These are phyloP conservation scores for Metschnikowia sp. DNA, from an alignment of 805 yeast genomes.

Conservation along the genomic window DNA sequence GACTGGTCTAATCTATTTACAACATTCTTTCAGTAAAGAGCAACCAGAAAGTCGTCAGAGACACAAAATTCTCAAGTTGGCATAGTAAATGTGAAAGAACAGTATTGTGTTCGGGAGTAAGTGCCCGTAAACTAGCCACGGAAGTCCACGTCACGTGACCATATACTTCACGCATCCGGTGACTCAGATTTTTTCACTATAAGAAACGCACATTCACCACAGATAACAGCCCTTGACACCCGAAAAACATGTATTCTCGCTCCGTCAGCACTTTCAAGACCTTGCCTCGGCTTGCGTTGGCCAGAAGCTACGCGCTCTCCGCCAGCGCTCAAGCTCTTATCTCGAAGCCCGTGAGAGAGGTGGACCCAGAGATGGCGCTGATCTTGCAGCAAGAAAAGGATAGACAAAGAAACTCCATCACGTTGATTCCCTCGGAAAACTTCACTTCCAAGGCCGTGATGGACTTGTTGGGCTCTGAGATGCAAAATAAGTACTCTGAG, in stretches of 20 bases:
- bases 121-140: too few relatives aligned
- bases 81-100: too few relatives aligned
- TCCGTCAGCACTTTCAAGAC: slow-evolving; percentile 26
- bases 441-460: slow-evolving; percentile 94
- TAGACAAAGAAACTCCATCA: slow-evolving; percentile 90
- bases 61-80: too few relatives aligned
- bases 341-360: slow-evolving; percentile 57
- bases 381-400: slow-evolving; percentile 73
- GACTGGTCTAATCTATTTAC: too few relatives aligned
- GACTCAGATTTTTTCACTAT: slow-evolving; percentile 6
- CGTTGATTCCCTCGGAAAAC: slow-evolving; percentile 92
- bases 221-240: too few relatives aligned
- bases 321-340: slow-evolving; percentile 63
- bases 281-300: slow-evolving; percentile 12
- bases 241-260: slow-evolving; percentile 26
- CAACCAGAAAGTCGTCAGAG: too few relatives aligned
- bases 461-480: slow-evolving; percentile 91
- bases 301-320: slow-evolving; percentile 58
- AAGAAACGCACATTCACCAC: background rate
- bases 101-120: too few relatives aligned
- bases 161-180: background rate
- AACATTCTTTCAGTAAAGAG: too few relatives aligned
- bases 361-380: slow-evolving; percentile 82
- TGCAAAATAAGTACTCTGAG: slow-evolving; percentile 97
- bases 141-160: background rate